These are phyloP conservation scores for Yarrowia yakushimensis DNA, from an alignment of 805 yeast genomes.

Conservation along the genomic window DNA sequence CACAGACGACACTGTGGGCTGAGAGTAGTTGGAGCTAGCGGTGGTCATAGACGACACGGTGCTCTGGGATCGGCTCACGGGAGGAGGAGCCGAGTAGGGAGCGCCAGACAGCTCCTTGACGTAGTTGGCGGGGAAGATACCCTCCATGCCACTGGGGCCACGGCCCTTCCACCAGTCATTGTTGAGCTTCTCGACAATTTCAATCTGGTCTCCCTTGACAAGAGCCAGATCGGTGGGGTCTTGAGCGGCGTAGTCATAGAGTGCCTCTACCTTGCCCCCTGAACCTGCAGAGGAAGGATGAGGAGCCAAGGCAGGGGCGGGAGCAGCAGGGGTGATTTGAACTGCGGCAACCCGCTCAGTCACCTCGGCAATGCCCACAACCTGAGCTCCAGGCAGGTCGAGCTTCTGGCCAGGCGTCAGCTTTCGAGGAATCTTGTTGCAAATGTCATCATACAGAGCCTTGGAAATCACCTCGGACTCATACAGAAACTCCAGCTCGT, in stretches of 20 bases:
- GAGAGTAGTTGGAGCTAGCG: background rate
- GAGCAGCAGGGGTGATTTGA: conserved; percentile 30
- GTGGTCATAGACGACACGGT: background rate
- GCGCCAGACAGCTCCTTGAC: conserved; percentile 43
- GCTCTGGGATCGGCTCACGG: conserved; percentile 21
- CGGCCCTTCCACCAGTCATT: conserved; percentile 91
- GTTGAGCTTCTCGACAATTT: conserved; percentile 68
- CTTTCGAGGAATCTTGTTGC: conserved; percentile 52
- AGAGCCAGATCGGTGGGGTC: conserved; percentile 72
- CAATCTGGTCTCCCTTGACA: conserved; percentile 62
- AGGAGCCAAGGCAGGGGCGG: conserved; percentile 27
- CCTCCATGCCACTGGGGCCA: conserved; percentile 51
- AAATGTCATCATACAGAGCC: conserved; percentile 50
- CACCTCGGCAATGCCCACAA: conserved; percentile 50
- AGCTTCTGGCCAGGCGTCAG: conserved; percentile 24
- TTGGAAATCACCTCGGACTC: conserved; percentile 71
- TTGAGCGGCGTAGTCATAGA: conserved; percentile 71
- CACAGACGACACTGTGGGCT: background rate
- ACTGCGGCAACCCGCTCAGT: conserved; percentile 39
- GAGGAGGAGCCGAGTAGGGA: conserved; percentile 30
- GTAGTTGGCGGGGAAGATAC: conserved; percentile 89
- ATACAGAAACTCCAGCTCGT: conserved; percentile 74
- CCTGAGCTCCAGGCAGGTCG: conserved; percentile 37
- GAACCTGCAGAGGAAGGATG: conserved; percentile 29
- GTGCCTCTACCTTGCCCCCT: conserved; percentile 47